Evolutionary conservation across 352 stramenopile species (phyloP), one percentile per base, ranked within the genome.

Genomic region (Phytophthora syringae): DNA sequence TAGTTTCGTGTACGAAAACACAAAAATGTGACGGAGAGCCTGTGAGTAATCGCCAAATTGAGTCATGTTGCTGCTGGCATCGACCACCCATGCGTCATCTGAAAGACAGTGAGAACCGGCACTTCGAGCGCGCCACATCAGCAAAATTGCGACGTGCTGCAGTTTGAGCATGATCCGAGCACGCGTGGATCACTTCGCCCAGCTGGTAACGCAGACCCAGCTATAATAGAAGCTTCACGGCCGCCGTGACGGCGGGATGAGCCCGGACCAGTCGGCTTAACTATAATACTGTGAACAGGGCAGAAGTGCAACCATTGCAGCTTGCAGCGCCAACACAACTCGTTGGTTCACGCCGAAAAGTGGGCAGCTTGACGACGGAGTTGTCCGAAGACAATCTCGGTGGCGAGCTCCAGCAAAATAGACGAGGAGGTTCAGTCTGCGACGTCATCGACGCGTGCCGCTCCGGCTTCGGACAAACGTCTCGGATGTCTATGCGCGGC

Each of bases 151-250:
- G 32, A 49, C 25, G 21, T 54, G 18, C 12, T 21, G 16, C 18
- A 56, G 32, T 13, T 52, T 62, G 52, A 68, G 21, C 25, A 36
- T 52, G 36, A 61, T 22, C 49, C 3, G 6, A 55, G 34, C 45
- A 48, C 40, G 60, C 27, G 32, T 50, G 60, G 59, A 55, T 67
- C 59, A 61, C 50, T 22, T 49, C 11, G 59, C 11, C 45, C 61
- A 70, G 53, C 32, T 65, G 54, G 37, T 32, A 64, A 42, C 32
- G 22, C 21, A 58, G 22, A 40, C 24, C 18, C 54, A 20, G 15
- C 47, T n/a, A n/a, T n/a, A n/a, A n/a, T n/a, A n/a, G n/a, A 40
- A 60, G 34, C 36, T 64, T 36, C 45, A 32, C 22, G 34, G 37
- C n/a, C n/a, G 16, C 51, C 25, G 39, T 53, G 57, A 42, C 13